Evolutionary conservation across 2,329 filamentous ascomycete genomes (phyloP), one percentile per base, ranked within the genome.

Genomic region (Sclerotiophoma versabilis): DNA sequence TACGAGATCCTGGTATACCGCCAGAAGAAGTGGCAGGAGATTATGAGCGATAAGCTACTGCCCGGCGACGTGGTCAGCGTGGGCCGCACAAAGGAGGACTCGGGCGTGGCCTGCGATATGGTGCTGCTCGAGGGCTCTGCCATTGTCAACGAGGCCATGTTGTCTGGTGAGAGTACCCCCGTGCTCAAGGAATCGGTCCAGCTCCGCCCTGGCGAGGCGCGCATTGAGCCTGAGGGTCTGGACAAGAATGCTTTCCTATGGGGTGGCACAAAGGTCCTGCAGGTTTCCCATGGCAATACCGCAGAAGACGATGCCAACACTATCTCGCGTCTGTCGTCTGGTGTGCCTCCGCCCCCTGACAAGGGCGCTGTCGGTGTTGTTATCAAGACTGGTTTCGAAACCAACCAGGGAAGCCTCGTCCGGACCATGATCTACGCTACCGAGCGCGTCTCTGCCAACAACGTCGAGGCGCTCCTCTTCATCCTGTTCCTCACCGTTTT

Each of bases 361-460:
- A 91, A 95, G 67, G 95, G 95, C 47, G 95, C 93, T 29, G 85
- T 98, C 81, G 95, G 93, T 58, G 85, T 99, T 59, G 92, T 99
- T 38, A 89, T 93, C 70, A 98, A 97, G 84, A 99, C 95, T 48
- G 95, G 95, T 11, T 99, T 99, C 70, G 96, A 99, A 79, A 99
- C 95, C 10, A 98, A 93, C 51, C 96, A 99, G 78, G 95, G 95
- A 60, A 97, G 92, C 76, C 85, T 99, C 56, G 95, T 99, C 57
- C 90, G 95, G 59, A 99, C 95, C 64, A 99, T 99, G 95, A 99
- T 99, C 70, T 99, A 96, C 80, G 97, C 96, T 1, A 99, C 95
- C 1, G 95, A 99, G 77, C 92, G 93, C 63, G 93, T 99, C 20
- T 98, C 93, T n/a, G 95, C 95, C 66, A 97, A 97, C 79, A 98